Evolutionary conservation across 306 rosid genomes (phyloP).

Genomic region (Medicago ruthenica): DNA sequence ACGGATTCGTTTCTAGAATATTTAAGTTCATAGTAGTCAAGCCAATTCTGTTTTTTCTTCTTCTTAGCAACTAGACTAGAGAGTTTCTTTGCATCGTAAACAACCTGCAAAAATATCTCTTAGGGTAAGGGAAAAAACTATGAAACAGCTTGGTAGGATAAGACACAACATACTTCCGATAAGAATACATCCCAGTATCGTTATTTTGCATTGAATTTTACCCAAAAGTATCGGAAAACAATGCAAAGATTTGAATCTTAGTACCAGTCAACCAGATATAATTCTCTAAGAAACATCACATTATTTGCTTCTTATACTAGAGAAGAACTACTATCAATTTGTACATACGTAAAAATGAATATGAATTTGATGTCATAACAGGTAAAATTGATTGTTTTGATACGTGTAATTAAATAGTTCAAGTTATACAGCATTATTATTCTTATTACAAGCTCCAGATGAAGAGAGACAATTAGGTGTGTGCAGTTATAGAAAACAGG

Average conservation of each 20-base stretch:
- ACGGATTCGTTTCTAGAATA: conserved; percentile 71
- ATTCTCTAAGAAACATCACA: neutral
- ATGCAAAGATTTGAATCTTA: no score
- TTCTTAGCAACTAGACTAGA: conserved; percentile 75
- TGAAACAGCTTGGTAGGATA: conserved; percentile 3
- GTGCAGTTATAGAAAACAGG: conserved; percentile 8
- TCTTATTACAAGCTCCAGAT: conserved; percentile 1
- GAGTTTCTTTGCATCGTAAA: conserved; percentile 83
- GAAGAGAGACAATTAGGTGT: neutral
- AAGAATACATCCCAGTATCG: no score
- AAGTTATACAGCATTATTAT: conserved; percentile 3
- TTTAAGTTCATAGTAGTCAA: conserved; percentile 81
- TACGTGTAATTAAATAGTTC: conserved; percentile 1
- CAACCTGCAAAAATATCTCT: conserved; percentile 63
- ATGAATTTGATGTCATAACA: neutral
- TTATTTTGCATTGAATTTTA: no score
- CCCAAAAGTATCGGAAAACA: no score
- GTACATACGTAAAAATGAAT: neutral
- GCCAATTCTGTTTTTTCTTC: conserved; percentile 87
- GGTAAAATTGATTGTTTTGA: conserved; percentile 20
- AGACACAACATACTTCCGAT: conserved; percentile 13
- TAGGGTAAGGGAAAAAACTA: conserved; percentile 20
- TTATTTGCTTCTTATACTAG: conserved; percentile 3
- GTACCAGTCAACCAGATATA: neutral
- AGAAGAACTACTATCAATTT: conserved; percentile 9